phyloP scores from a whole-genome alignment of 108 stramenopile genomes.

The Nitzschia sp. region DNA sequence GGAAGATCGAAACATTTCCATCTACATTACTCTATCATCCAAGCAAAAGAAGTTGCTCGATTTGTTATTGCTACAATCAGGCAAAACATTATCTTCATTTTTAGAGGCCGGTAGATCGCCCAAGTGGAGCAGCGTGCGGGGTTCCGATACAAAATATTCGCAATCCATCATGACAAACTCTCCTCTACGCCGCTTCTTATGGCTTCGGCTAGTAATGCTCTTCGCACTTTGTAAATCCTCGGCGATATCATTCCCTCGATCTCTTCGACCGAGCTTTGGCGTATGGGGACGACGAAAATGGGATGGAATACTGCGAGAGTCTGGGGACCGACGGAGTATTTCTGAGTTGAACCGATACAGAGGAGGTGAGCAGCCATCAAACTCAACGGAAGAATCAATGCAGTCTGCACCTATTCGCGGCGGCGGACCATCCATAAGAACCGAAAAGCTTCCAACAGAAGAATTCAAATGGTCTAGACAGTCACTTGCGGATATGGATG shows the following conservation, averaged over 20 bases:
- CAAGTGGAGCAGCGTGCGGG: too few relatives aligned
- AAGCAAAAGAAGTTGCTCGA: too few relatives aligned
- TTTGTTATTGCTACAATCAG: too few relatives aligned
- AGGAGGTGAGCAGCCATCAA: not conserved
- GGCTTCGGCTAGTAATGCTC: not conserved
- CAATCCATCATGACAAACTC: not conserved
- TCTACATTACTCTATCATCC: too few relatives aligned
- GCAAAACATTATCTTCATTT: not conserved
- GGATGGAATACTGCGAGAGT: not conserved
- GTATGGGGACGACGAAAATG: not conserved
- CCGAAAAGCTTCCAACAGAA: slow-evolving; percentile 3
- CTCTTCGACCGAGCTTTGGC: not conserved
- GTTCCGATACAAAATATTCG: not conserved
- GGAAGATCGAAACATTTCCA: too few relatives aligned
- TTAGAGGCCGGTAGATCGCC: too few relatives aligned
- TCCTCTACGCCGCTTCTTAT: not conserved
- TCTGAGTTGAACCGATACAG: not conserved
- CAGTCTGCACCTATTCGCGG: not conserved
- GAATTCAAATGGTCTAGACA: slow-evolving; percentile 34
- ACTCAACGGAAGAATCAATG: not conserved
- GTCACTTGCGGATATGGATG: slow-evolving; percentile 27
- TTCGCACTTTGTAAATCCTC: slow-evolving; percentile 2
- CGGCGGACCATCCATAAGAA: not conserved
- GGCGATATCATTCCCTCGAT: not conserved
- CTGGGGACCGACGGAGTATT: not conserved